Evolutionary conservation across 306 rosid genomes (phyloP).

Genomic region (Sophora flavescens): DNA sequence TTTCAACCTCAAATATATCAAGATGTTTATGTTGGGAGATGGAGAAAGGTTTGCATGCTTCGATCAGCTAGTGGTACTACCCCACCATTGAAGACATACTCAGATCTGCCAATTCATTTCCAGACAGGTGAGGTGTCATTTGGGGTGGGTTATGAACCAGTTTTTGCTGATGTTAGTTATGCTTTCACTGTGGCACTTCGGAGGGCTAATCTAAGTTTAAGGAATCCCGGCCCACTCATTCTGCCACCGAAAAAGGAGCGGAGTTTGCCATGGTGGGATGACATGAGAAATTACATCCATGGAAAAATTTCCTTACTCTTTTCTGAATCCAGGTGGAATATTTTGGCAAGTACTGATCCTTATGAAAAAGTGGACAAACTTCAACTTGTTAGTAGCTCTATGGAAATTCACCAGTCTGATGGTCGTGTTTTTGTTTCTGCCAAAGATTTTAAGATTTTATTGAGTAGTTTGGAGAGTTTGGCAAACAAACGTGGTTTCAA

Average conservation of each 20-base stretch:
- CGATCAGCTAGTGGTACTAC: slow-evolving; percentile 99
- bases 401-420: slow-evolving; percentile 94
- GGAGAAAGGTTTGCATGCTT: slow-evolving; percentile 95
- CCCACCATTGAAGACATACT: slow-evolving; percentile 91
- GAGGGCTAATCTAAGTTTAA: slow-evolving; percentile 90
- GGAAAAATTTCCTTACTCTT: slow-evolving; percentile 77
- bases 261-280: slow-evolving; percentile 99
- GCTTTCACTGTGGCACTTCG: slow-evolving; percentile 97
- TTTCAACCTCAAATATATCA: slow-evolving; percentile 95
- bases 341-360: slow-evolving; percentile 93
- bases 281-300: slow-evolving; percentile 93
- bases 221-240: slow-evolving; percentile 63
- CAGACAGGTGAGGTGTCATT: slow-evolving; percentile 82
- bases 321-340: slow-evolving; percentile 76
- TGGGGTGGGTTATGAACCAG: slow-evolving; percentile 98
- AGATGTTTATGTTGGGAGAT: slow-evolving; percentile 89
- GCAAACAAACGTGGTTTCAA: slow-evolving; percentile 77
- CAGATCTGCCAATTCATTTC: slow-evolving; percentile 82
- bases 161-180: slow-evolving; percentile 91
- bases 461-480: slow-evolving; percentile 96
- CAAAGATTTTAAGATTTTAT: slow-evolving; percentile 73
- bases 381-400: slow-evolving; percentile 65
- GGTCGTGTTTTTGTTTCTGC: slow-evolving; percentile 82
- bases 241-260: slow-evolving; percentile 85
- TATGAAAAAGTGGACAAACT: slow-evolving; percentile 95